Conservation (phyloP, 2,329 filamentous ascomycete species). For the Didymella pomorum region DNA sequence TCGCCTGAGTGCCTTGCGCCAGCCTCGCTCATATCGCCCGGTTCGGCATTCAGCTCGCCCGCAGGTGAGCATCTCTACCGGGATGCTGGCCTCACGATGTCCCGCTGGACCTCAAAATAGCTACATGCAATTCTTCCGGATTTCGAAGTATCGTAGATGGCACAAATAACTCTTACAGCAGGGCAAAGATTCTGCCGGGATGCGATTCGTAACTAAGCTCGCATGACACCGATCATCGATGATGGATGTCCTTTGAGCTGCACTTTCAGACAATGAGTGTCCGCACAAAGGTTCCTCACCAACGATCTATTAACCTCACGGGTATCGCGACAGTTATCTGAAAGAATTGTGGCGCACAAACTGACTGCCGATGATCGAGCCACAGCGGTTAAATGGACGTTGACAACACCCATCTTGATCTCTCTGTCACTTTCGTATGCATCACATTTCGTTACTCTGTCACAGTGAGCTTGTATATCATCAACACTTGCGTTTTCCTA, state of each 20-base stretch:
- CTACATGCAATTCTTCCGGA: conserved; percentile 4
- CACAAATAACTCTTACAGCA: neutral
- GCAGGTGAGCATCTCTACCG: neutral
- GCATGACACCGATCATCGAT: neutral
- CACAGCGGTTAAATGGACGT: neutral
- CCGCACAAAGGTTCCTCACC: neutral
- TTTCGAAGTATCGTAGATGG: neutral
- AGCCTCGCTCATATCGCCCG: neutral
- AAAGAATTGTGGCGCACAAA: neutral
- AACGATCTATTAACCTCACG: neutral
- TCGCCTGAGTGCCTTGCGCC: conserved; percentile 1
- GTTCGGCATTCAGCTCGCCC: conserved; percentile 3
- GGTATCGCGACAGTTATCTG: neutral
- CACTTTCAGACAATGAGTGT: neutral
- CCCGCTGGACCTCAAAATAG: conserved; percentile 7
- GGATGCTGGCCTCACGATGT: neutral
- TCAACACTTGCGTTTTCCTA: neutral
- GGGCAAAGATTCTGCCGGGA: neutral
- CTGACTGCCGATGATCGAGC: neutral
- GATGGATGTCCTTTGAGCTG: neutral
- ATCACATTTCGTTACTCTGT: neutral
- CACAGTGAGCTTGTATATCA: neutral
- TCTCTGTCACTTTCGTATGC: neutral
- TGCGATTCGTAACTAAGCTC: conserved; percentile 1
- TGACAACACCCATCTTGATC: neutral